phyloP scores from a whole-genome alignment of 139 green algal genomes.

The Chlorella sp. region DNA sequence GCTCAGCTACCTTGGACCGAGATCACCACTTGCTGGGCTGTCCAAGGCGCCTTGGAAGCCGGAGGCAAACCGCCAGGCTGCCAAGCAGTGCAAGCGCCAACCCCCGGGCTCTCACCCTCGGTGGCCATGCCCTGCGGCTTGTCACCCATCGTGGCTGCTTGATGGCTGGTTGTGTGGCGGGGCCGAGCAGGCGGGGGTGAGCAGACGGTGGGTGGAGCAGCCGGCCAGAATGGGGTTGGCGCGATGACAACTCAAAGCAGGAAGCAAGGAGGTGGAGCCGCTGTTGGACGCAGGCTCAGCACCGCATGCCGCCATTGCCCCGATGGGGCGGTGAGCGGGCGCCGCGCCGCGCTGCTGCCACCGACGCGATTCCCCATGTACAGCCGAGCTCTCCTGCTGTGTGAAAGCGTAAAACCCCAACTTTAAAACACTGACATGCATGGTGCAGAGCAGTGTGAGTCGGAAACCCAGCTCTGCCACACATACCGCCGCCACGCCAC shows the following conservation, averaged over 20 bases:
- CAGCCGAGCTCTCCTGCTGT: no score
- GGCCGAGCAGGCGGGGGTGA: neutral
- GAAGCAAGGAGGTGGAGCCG: no score
- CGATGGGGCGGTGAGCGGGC: neutral
- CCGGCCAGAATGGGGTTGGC: neutral
- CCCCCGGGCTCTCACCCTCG: slow-evolving; percentile 8
- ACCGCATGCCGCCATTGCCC: neutral
- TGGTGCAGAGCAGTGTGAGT: no score
- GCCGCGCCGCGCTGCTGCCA: neutral
- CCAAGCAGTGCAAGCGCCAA: no score
- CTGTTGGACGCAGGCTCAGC: neutral
- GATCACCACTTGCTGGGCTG: no score
- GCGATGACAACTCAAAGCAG: neutral
- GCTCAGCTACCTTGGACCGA: no score
- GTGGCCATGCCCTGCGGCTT: slow-evolving; percentile 44
- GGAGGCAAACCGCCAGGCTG: no score
- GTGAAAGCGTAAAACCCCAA: no score
- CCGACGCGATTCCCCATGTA: no score
- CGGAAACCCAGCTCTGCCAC: no score
- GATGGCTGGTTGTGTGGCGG: neutral
- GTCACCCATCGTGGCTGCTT: slow-evolving; percentile 7
- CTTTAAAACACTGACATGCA: no score
- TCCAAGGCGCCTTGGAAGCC: neutral
- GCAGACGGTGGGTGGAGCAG: neutral
- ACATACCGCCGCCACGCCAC: no score